Evolutionary conservation across 306 rosid genomes (phyloP), one percentile per base, ranked within the genome.

Genomic region (Prunus persica): DNA sequence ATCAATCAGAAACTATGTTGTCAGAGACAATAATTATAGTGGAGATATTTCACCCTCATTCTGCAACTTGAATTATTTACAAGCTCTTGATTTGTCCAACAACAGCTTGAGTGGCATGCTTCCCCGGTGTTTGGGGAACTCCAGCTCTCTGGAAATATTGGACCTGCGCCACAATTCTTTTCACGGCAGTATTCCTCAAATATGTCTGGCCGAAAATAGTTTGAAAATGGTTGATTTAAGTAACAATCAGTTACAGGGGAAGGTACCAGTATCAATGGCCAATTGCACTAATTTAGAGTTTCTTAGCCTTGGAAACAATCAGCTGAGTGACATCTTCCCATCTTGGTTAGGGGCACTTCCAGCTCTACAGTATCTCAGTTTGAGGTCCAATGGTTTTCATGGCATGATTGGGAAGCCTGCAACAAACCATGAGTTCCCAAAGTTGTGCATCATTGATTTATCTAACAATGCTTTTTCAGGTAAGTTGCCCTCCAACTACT

Each of bases 301-400:
- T 30, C 34, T 30, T 30, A 30, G 1, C 5, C 5, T 30, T 4
- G 34, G 34, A 4, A 30, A 30, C 34, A 30, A 30, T 30, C 66
- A 67, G 25, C 32, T 77, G 16, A 45, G n/a, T 15, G 80, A 78
- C 65, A 52, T 76, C 32, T 88, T 88, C 60, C 90, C 90, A 3
- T 82, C 70, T 3, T 86, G 88, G 88, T 8, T 81, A 18, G 88
- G 88, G 56, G n/a, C 43, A 51, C 81, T 83, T 49, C 81, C 82
- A 6, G 12, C 19, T 28, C 30, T 28, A 28, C 30, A 28, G 30
- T 28, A 28, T 28, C 79, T 83, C 7, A 38, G 51, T 20, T 73
- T 80, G 10, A 24, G 73, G 13, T 51, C 66, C 0, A 84, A 84
- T 11, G 2, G 30, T 30, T 76, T 83, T 50, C 19, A 51, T 24